Evolutionary conservation across 352 stramenopile genomes (phyloP).

Genomic region (Globisporangium middletonii): DNA sequence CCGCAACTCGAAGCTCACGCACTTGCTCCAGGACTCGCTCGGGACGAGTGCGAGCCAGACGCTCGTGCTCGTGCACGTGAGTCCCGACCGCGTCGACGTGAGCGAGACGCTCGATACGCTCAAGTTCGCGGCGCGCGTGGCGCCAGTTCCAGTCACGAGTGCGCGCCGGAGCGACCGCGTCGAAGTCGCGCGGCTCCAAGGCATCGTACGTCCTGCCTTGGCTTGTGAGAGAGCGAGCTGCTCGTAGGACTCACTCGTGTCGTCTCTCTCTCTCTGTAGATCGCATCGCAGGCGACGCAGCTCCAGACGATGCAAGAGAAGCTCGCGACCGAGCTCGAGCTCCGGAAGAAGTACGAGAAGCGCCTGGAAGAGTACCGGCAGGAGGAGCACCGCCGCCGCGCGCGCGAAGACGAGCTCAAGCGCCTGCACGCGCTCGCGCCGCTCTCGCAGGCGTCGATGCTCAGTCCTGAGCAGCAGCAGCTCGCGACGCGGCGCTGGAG

Average conservation of each 20-base stretch:
- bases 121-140: conserved; percentile 68
- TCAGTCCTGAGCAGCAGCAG: conserved; percentile 32
- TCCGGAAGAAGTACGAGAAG: conserved; percentile 75
- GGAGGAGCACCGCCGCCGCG: conserved; percentile 40
- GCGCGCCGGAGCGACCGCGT: conserved; percentile 42
- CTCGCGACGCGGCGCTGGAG: conserved; percentile 53
- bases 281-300: conserved; percentile 55
- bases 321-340: conserved; percentile 46
- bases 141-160: conserved; percentile 30
- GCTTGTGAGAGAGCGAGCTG: not conserved
- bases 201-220: conserved; percentile 29
- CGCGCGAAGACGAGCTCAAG: conserved; percentile 46
- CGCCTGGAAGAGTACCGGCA: conserved; percentile 67
- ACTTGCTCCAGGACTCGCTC: conserved; percentile 75
- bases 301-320: conserved; percentile 69
- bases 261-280: conserved; percentile 17
- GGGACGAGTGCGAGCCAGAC: conserved; percentile 31
- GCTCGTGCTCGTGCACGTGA: conserved; percentile 66
- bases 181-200: conserved; percentile 55
- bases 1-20: conserved; percentile 82
- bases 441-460: conserved; percentile 19
- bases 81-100: conserved; percentile 34
- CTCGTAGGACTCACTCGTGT: conserved; percentile 1
- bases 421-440: conserved; percentile 28
- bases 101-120: conserved; percentile 73